A percentile compares a stretch with the other conserved stretches of the same genome.
phyloP scores from a whole-genome alignment of 1,139 yeast genomes.

The Wickerhamiella infanticola region DNA sequence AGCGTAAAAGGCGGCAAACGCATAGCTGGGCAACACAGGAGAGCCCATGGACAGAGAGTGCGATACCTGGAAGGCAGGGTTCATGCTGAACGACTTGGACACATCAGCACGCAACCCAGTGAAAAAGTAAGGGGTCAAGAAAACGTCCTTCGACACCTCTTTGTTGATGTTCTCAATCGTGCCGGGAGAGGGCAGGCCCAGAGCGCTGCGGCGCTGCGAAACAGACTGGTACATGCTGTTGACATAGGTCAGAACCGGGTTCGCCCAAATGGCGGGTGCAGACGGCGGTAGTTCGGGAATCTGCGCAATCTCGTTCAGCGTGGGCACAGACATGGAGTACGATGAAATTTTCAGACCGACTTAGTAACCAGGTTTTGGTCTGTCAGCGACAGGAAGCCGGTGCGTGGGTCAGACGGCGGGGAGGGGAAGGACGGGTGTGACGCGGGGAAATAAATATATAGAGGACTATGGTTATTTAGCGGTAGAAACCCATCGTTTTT shows the following conservation, averaged over 20 bases:
- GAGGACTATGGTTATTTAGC: neutral
- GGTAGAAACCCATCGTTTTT: constrained; percentile 8
- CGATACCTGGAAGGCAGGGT: constrained; percentile 84
- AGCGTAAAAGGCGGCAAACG: constrained; percentile 81
- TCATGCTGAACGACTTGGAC: constrained; percentile 78
- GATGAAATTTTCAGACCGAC: constrained; percentile 1
- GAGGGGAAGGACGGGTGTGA: neutral
- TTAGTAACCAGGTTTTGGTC: neutral
- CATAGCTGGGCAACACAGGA: constrained; percentile 75
- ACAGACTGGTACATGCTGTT: constrained; percentile 54
- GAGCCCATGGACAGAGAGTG: constrained; percentile 90
- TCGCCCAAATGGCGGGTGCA: constrained; percentile 45
- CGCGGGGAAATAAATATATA: neutral
- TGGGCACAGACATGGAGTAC: constrained; percentile 3
- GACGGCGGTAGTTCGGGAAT: constrained; percentile 12
- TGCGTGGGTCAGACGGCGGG: neutral
- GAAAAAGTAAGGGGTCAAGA: constrained; percentile 77
- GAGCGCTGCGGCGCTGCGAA: constrained; percentile 61
- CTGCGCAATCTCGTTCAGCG: constrained; percentile 9
- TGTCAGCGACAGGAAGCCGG: neutral
- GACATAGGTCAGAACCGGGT: constrained; percentile 70
- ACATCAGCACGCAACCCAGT: constrained; percentile 95
- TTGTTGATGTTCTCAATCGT: constrained; percentile 85
- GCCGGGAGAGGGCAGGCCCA: constrained; percentile 83
- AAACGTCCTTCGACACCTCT: constrained; percentile 88